A percentile compares a stretch with the other conserved stretches of the same genome.
Conservation (phyloP, 2,329 filamentous ascomycete genomes). For the Ustulina deusta region DNA sequence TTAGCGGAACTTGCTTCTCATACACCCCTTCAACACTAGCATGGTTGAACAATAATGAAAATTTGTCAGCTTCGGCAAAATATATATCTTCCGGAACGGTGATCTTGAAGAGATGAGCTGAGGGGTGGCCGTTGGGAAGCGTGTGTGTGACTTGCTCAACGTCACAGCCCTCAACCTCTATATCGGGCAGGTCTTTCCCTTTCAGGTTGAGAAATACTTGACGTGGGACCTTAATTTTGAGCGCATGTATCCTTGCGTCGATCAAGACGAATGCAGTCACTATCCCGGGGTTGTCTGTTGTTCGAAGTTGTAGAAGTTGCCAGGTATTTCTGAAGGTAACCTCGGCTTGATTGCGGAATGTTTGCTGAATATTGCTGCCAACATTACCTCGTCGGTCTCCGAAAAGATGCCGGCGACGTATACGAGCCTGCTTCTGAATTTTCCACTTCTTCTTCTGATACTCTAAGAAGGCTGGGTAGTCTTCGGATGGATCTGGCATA, state of each 20-base stretch:
- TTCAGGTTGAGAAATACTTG: conserved; percentile 94
- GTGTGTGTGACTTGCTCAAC: conserved; percentile 95
- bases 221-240: conserved; percentile 90
- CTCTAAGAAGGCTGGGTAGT: conserved; percentile 88
- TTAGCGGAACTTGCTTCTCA: conserved; percentile 90
- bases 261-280: conserved; percentile 92
- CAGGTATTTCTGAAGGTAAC: conserved; percentile 90
- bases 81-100: conserved; percentile 90
- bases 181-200: conserved; percentile 85
- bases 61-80: conserved; percentile 84
- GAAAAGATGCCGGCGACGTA: conserved; percentile 89
- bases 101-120: conserved; percentile 92
- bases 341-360: conserved; percentile 93
- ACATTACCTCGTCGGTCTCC: conserved; percentile 81
- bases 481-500: conserved; percentile 86
- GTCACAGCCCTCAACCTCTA: conserved; percentile 85
- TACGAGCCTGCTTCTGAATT: conserved; percentile 90
- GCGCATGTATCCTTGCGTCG: conserved; percentile 86
- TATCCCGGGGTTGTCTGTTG: conserved; percentile 85
- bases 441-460: conserved; percentile 99
- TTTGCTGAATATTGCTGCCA: conserved; percentile 73
- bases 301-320: conserved; percentile 90
- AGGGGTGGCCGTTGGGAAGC: conserved; percentile 93
- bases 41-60: conserved; percentile 87
- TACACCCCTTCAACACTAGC: conserved; percentile 97